These are phyloP conservation scores for Trypethelium eluteriae DNA, from an alignment of 495 filamentous ascomycete species.

Conservation along the genomic window DNA sequence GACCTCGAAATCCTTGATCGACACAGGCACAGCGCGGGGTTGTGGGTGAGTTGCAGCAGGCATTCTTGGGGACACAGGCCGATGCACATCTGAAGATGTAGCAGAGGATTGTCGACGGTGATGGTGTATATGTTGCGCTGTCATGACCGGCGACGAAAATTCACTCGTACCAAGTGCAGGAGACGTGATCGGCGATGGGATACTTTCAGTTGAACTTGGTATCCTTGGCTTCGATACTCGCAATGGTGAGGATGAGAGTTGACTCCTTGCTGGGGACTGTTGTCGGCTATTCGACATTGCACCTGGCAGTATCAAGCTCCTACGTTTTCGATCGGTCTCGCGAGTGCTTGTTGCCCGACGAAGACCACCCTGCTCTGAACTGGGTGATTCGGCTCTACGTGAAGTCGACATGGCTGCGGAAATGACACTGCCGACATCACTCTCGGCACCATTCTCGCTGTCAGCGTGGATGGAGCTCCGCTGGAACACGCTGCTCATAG, in stretches of 20 bases:
- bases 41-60: slow-evolving; percentile 60
- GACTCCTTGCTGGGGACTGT: slow-evolving; percentile 67
- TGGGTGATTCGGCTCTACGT: slow-evolving; percentile 76
- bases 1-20: slow-evolving; percentile 98
- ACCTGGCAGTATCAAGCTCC: slow-evolving; percentile 72
- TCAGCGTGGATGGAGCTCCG: slow-evolving; percentile 67
- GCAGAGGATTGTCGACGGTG: slow-evolving; percentile 91
- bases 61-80: slow-evolving; percentile 74
- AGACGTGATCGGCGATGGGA: slow-evolving; percentile 81
- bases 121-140: slow-evolving; percentile 50
- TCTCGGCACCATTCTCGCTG: slow-evolving; percentile 67
- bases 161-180: slow-evolving; percentile 77
- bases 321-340: slow-evolving; percentile 68
- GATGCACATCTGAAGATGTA: slow-evolving; percentile 58
- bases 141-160: slow-evolving; percentile 61
- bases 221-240: slow-evolving; percentile 78
- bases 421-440: slow-evolving; percentile 68
- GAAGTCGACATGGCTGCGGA: slow-evolving; percentile 65
- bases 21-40: slow-evolving; percentile 77
- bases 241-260: slow-evolving; percentile 77
- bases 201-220: slow-evolving; percentile 61
- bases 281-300: slow-evolving; percentile 70
- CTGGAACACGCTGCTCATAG: slow-evolving; percentile 55
- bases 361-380: slow-evolving; percentile 73
- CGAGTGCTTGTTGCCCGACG: slow-evolving; percentile 51